Evolutionary conservation across 1,284 basidiomycete species (phyloP).

Genomic region (Ceratobasidium sp.): DNA sequence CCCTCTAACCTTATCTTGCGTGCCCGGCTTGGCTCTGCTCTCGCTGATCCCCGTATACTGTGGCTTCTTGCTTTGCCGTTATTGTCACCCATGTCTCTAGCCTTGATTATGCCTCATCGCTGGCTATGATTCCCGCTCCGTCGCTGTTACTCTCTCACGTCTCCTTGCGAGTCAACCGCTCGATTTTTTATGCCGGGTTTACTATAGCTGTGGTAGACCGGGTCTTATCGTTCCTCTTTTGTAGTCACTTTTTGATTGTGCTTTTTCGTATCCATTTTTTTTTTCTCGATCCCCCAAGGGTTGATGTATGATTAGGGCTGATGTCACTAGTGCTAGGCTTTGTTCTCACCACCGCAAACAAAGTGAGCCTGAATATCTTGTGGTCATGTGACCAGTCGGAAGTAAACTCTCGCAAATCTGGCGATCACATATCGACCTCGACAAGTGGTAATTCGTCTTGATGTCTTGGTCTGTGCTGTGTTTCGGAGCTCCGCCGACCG

Average conservation of each 20-base stretch:
- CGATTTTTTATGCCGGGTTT: conserved; percentile 43
- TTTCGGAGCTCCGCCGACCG: too few relatives aligned
- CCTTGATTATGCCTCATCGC: not conserved
- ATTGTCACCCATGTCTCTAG: not conserved
- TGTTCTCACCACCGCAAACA: not conserved
- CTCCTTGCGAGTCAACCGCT: conserved; percentile 38
- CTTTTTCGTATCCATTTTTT: not conserved
- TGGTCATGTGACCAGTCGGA: not conserved
- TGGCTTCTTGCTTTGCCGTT: not conserved
- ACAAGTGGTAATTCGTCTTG: not conserved
- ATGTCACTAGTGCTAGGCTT: conserved; percentile 27
- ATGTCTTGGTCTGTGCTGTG: too few relatives aligned
- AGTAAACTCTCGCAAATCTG: not conserved
- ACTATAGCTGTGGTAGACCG: conserved; percentile 4
- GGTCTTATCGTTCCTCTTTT: not conserved
- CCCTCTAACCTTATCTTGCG: conserved; percentile 2
- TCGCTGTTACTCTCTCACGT: not conserved
- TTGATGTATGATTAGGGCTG: not conserved
- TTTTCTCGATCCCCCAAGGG: not conserved
- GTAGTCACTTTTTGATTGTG: conserved; percentile 13
- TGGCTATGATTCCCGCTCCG: conserved; percentile 8
- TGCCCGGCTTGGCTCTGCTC: not conserved
- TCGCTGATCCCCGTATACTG: not conserved
- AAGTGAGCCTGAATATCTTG: not conserved
- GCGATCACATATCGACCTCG: not conserved